Percentiles rank a stretch among this genome's conserved stretches.
These are phyloP conservation scores for Pseudotulostoma volvatum DNA, from an alignment of 495 filamentous ascomycete genomes.

Conservation along the genomic window DNA sequence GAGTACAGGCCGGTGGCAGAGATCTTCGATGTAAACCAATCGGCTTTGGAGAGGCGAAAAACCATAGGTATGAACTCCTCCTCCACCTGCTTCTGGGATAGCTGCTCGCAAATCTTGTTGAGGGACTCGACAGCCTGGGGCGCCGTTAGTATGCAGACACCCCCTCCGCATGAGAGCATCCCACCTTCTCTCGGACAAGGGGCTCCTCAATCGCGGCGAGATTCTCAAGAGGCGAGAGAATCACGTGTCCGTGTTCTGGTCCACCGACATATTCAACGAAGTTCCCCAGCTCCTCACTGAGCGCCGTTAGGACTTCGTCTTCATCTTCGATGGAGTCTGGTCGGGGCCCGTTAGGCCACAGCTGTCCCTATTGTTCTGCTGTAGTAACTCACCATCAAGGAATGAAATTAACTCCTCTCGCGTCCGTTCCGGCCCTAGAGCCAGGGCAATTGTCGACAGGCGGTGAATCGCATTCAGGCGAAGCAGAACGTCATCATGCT, in stretches of 20 bases:
- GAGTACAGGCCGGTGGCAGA: conserved; percentile 92
- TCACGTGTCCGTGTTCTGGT: conserved; percentile 82
- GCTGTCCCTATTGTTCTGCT: background rate
- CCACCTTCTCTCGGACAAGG: conserved; percentile 88
- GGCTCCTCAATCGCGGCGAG: conserved; percentile 97
- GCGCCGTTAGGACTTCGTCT: conserved; percentile 90
- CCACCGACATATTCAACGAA: conserved; percentile 98
- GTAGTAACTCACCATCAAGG: conserved; percentile 60
- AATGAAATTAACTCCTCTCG: conserved; percentile 97
- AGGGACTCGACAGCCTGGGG: conserved; percentile 87
- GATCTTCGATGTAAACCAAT: conserved; percentile 99
- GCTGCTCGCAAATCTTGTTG: conserved; percentile 92
- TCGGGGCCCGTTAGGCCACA: conserved; percentile 7
- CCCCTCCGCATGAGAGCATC: conserved; percentile 5
- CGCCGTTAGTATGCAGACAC: too few relatives aligned
- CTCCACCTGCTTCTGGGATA: conserved; percentile 84
- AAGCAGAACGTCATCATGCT: conserved; percentile 97
- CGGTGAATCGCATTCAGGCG: conserved; percentile 96
- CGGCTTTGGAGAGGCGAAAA: conserved; percentile 89
- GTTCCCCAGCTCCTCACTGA: conserved; percentile 87
- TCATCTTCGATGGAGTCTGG: conserved; percentile 97
- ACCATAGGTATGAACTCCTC: conserved; percentile 90
- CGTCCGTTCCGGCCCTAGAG: conserved; percentile 85
- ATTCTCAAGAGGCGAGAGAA: conserved; percentile 93
- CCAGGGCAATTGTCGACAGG: conserved; percentile 92